Percentiles rank a stretch among this genome's conserved stretches.
Conservation (phyloP, 352 stramenopile species). For the Phytopythium delawarense region DNA sequence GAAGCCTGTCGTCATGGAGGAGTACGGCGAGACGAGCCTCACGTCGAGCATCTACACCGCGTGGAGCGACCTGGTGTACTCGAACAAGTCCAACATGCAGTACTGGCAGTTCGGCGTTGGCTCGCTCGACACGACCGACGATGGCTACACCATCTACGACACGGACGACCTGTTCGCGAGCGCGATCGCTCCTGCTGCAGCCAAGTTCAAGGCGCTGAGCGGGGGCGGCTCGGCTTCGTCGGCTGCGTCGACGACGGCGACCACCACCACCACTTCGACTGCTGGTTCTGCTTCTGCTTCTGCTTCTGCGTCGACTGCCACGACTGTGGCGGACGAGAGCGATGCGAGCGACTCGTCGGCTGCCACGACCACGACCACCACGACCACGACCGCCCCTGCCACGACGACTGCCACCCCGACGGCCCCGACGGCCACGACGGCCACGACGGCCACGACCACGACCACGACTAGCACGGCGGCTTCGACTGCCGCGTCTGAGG, state of each 20-base stretch:
- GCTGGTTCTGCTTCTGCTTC: conserved; percentile 5
- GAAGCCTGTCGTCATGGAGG: conserved; percentile 26
- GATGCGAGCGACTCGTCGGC: conserved; percentile 5
- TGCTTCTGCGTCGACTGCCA: neutral
- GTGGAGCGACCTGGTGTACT: conserved; percentile 23
- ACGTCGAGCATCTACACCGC: conserved; percentile 20
- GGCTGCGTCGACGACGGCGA: conserved; percentile 9
- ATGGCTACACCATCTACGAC: conserved; percentile 25
- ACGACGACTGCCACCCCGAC: neutral
- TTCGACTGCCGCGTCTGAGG: conserved; percentile 10
- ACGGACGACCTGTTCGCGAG: conserved; percentile 17
- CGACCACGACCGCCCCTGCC: neutral
- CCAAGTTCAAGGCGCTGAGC: conserved; percentile 23
- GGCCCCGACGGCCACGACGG: neutral
- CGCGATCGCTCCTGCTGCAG: conserved; percentile 14
- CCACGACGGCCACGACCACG: neutral
- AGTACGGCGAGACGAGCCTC: conserved; percentile 25
- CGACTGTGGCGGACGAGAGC: conserved; percentile 6
- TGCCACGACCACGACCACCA: conserved; percentile 7
- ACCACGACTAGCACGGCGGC: neutral
- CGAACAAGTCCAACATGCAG: conserved; percentile 28
- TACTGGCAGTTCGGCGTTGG: conserved; percentile 35
- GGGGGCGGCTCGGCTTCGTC: conserved; percentile 17
- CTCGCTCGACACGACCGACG: conserved; percentile 22
- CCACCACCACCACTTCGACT: conserved; percentile 4